A percentile compares a stretch with the other conserved stretches of the same genome.
These are phyloP conservation scores for Pittosporum tobira DNA, from an alignment of 129 eudicot genomes.

Conservation along the genomic window DNA sequence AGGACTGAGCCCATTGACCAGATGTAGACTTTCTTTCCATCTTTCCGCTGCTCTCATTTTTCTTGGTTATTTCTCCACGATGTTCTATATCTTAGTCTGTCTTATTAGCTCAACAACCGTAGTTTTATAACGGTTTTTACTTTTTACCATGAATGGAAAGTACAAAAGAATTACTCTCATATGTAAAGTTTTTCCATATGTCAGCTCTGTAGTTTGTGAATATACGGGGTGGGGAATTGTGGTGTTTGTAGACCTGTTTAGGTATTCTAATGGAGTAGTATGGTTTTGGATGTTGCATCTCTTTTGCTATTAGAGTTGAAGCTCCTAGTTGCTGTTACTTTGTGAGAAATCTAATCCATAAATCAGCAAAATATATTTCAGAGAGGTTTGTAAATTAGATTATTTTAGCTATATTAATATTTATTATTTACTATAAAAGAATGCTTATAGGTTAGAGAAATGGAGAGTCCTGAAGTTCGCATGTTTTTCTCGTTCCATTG, in stretches of 20 bases:
- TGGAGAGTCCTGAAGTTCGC: too few species aligned
- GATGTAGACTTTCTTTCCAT: too few species aligned
- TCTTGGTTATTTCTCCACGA: constrained; percentile 11
- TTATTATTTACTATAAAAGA: too few species aligned
- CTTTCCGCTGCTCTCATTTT: not conserved
- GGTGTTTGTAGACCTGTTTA: not conserved
- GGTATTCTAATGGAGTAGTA: too few species aligned
- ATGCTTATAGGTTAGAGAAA: too few species aligned
- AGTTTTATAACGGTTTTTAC: constrained; percentile 13
- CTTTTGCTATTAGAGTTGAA: not conserved
- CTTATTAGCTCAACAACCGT: constrained; percentile 26
- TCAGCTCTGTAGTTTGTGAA: not conserved
- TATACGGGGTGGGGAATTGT: not conserved
- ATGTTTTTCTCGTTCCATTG: too few species aligned
- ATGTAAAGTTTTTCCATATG: not conserved
- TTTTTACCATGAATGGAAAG: constrained; percentile 2
- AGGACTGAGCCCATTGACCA: constrained; percentile 54
- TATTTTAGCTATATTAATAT: too few species aligned
- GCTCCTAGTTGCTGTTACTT: not conserved
- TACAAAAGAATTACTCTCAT: not conserved
- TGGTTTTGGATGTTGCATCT: too few species aligned
- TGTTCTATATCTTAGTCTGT: constrained; percentile 15
- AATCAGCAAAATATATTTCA: too few species aligned
- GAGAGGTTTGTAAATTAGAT: too few species aligned
- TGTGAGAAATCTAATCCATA: not conserved